phyloP scores from a whole-genome alignment of 805 yeast species.

The Yarrowia phangngaensis region DNA sequence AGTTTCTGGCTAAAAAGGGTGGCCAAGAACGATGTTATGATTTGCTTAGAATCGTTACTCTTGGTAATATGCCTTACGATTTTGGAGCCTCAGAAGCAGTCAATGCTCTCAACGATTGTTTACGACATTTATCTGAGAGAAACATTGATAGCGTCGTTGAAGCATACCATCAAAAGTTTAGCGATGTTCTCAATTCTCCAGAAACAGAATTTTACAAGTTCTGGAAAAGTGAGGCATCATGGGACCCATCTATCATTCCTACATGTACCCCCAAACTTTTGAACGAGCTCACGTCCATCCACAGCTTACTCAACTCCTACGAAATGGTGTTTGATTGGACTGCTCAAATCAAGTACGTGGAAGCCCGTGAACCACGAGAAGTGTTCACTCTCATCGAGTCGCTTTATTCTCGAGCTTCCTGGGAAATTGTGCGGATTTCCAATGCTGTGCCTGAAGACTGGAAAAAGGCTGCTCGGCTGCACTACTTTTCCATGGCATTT shows the following conservation, averaged over 20 bases:
- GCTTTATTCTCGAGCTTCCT: conserved; percentile 11
- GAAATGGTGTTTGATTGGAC: conserved; percentile 23
- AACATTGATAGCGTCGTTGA: conserved; percentile 8
- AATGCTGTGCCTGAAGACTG: conserved; percentile 25
- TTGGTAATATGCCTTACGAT: conserved; percentile 37
- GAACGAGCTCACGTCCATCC: conserved; percentile 20
- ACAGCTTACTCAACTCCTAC: conserved; percentile 8
- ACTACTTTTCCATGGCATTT: conserved; percentile 11
- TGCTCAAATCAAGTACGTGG: conserved; percentile 15
- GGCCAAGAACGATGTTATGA: conserved; percentile 34
- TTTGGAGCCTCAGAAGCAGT: conserved; percentile 33
- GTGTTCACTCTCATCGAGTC: conserved; percentile 12
- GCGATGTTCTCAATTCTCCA: conserved; percentile 25
- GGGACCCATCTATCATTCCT: conserved; percentile 20
- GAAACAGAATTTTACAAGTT: conserved; percentile 25
- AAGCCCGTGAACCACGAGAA: conserved; percentile 2
- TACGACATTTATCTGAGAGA: conserved; percentile 24
- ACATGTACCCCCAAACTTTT: conserved; percentile 1
- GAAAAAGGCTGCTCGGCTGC: conserved; percentile 21
- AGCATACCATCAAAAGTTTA: conserved; percentile 20
- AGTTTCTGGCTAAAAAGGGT: conserved; percentile 31
- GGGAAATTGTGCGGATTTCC: conserved; percentile 26
- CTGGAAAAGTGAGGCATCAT: conserved; percentile 24
- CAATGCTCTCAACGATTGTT: conserved; percentile 29
- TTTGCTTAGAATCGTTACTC: conserved; percentile 32